Evolutionary conservation across 257 asterid genomes (phyloP).

Genomic region (Rhazya stricta): DNA sequence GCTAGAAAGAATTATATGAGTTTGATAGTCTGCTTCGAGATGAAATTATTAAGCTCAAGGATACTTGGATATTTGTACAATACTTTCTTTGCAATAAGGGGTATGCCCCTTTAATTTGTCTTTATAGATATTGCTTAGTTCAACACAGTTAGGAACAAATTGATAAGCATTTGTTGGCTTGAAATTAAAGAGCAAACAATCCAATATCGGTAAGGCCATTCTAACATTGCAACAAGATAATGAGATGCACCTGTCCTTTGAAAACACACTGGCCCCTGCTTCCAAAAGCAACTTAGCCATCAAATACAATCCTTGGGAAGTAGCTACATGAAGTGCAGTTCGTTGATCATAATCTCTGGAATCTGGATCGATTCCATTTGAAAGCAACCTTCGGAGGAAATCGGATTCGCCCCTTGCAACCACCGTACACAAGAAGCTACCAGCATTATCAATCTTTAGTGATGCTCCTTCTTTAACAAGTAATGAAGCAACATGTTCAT

Average conservation of each 20-base stretch:
- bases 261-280: constrained; percentile 79
- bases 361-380: constrained; percentile 73
- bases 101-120: background rate
- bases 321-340: constrained; percentile 81
- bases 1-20: background rate
- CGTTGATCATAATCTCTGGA: constrained; percentile 67
- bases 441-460: constrained; percentile 52
- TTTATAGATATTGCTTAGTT: background rate
- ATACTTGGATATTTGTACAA: background rate
- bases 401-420: constrained; percentile 80
- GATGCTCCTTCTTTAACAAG: constrained; percentile 68
- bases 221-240: background rate
- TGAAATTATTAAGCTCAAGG: background rate
- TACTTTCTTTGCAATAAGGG: background rate
- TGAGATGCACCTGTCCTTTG: constrained; percentile 63
- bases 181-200: background rate
- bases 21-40: background rate
- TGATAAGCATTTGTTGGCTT: background rate
- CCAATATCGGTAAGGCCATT: background rate
- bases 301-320: constrained; percentile 64
- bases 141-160: background rate
- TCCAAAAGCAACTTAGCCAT: constrained; percentile 79
- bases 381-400: constrained; percentile 54
- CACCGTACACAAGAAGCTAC: constrained; percentile 61
- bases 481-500: constrained; percentile 58